Conservation (phyloP, 1,139 yeast genomes). For the Insectozyma bohioensis region DNA sequence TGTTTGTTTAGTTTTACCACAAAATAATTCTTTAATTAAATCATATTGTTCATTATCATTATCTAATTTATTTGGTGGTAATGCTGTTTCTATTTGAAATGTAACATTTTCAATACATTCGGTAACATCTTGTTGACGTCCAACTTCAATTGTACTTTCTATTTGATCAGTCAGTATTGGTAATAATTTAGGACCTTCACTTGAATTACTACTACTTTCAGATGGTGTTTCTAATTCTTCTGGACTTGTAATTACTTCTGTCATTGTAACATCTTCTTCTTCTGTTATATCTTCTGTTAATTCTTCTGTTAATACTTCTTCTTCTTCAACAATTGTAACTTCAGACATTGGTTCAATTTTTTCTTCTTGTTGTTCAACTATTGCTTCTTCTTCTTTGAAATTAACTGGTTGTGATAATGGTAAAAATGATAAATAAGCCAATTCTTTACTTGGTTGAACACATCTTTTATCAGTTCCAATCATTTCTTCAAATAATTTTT, state of each 20-base stretch:
- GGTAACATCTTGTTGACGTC: constrained; percentile 95
- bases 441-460: constrained; percentile 78
- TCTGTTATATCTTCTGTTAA: constrained; percentile 9
- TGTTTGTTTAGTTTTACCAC: constrained; percentile 58
- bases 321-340: neutral
- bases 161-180: constrained; percentile 62
- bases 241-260: constrained; percentile 3
- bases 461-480: constrained; percentile 60
- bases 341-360: neutral
- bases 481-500: constrained; percentile 68
- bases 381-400: constrained; percentile 38
- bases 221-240: constrained; percentile 9
- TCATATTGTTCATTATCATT: constrained; percentile 83
- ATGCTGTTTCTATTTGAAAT: constrained; percentile 90
- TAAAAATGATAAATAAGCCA: constrained; percentile 85
- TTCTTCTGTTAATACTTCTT: neutral
- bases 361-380: constrained; percentile 2
- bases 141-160: constrained; percentile 73
- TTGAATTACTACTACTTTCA: constrained; percentile 6
- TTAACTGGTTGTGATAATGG: constrained; percentile 69
- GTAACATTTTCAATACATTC: constrained; percentile 95
- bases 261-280: constrained; percentile 6
- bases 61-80: constrained; percentile 63
- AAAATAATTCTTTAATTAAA: constrained; percentile 73
- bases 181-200: constrained; percentile 20